Evolutionary conservation across 139 green algal species (phyloP).

Genomic region (Tetraselmis chui): DNA sequence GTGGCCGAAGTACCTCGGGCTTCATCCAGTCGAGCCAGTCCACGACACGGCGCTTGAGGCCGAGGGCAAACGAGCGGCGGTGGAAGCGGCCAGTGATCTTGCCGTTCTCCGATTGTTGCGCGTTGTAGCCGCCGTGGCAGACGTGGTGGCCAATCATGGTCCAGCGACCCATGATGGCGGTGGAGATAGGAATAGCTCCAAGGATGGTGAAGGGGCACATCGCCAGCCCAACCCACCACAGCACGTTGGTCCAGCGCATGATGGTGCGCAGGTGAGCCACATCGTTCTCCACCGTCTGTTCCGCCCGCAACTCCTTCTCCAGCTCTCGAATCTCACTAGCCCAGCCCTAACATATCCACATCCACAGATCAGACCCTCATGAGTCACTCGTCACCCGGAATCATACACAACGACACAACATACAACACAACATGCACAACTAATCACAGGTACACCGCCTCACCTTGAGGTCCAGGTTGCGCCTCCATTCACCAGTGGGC

Average conservation of each 20-base stretch:
- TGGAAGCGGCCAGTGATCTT: conserved; percentile 22
- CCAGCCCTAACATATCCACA: neutral
- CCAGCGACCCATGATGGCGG: conserved; percentile 21
- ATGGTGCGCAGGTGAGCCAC: conserved; percentile 23
- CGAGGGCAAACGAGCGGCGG: conserved; percentile 17
- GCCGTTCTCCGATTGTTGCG: conserved; percentile 5
- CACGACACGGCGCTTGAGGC: conserved; percentile 7
- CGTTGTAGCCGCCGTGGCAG: conserved; percentile 30
- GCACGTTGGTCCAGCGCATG: conserved; percentile 15
- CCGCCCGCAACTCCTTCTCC: conserved; percentile 20
- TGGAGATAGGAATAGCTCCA: conserved; percentile 20
- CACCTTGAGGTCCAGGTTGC: conserved; percentile 21
- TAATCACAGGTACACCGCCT: no score
- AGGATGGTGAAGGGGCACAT: conserved; percentile 7
- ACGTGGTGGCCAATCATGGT: conserved; percentile 32
- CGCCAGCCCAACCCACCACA: conserved; percentile 15
- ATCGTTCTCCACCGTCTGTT: conserved; percentile 16
- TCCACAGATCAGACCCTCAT: neutral
- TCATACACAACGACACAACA: neutral
- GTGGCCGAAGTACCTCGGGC: conserved; percentile 14
- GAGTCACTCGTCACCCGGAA: neutral
- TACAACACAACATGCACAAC: no score
- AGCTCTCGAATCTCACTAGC: conserved; percentile 13
- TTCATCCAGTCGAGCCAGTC: conserved; percentile 35
- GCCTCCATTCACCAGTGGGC: conserved; percentile 13